These are phyloP conservation scores for Daldinia sp. DNA, from an alignment of 2,329 filamentous ascomycete species.

Conservation along the genomic window DNA sequence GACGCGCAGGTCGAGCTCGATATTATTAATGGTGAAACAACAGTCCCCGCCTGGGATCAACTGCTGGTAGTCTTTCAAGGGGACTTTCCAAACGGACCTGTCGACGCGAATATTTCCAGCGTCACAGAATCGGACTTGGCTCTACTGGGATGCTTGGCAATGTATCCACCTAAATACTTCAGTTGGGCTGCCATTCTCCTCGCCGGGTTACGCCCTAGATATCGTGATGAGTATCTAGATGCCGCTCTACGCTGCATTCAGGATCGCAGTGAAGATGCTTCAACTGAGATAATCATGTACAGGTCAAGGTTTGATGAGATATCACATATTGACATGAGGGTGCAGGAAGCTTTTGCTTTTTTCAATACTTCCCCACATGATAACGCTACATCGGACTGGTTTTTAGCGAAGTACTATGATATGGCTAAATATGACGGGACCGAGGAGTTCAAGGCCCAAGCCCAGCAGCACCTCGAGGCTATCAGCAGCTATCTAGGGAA, in stretches of 20 bases:
- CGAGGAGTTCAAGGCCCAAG: constrained; percentile 33
- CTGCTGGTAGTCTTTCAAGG: constrained; percentile 45
- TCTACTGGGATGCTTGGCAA: constrained; percentile 47
- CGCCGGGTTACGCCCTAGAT: constrained; percentile 42
- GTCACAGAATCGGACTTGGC: constrained; percentile 41
- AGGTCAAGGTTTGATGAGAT: constrained; percentile 47
- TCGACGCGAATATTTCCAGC: not conserved
- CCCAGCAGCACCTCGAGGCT: constrained; percentile 44
- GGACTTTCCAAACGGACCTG: constrained; percentile 14
- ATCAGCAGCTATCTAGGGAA: constrained; percentile 43
- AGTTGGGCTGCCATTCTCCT: constrained; percentile 50
- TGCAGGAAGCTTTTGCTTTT: constrained; percentile 46
- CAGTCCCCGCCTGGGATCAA: constrained; percentile 44
- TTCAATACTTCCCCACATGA: constrained; percentile 39
- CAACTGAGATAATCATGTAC: constrained; percentile 46
- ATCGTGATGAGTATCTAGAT: constrained; percentile 45
- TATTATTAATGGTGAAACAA: constrained; percentile 19
- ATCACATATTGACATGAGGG: constrained; percentile 21
- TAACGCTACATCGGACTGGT: constrained; percentile 30
- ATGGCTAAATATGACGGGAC: constrained; percentile 27
- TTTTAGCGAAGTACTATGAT: constrained; percentile 43
- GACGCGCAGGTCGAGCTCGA: constrained; percentile 47
- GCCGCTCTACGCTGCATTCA: constrained; percentile 47
- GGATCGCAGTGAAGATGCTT: constrained; percentile 45
- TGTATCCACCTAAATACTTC: constrained; percentile 45